Evolutionary conservation across 176 grass and related monocot genomes (phyloP).

Genomic region (Alloteropsis semialata): DNA sequence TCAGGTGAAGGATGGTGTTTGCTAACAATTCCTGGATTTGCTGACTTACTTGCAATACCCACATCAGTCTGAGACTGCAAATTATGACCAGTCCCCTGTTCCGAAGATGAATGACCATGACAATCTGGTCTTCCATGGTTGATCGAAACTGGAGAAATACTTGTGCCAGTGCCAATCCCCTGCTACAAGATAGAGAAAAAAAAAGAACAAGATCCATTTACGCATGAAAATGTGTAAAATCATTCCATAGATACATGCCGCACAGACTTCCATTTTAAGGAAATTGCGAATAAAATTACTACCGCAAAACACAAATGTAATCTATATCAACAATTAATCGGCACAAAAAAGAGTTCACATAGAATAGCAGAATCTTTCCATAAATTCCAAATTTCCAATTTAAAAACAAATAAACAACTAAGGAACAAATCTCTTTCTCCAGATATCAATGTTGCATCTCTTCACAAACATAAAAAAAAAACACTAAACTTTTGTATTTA

Average conservation of each 20-base stretch:
- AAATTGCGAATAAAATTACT: slow-evolving; percentile 5
- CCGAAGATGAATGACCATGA: slow-evolving; percentile 33
- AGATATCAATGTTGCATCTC: background rate
- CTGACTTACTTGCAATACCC: slow-evolving; percentile 31
- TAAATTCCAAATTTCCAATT: slow-evolving; percentile 11
- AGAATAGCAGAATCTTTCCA: slow-evolving; percentile 1
- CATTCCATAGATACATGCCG: background rate
- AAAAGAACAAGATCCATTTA: slow-evolving; percentile 21
- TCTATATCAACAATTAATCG: background rate
- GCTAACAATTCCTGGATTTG: slow-evolving; percentile 24
- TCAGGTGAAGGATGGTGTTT: slow-evolving; percentile 26
- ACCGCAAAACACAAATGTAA: background rate
- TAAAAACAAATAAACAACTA: background rate
- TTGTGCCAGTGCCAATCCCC: slow-evolving; percentile 30
- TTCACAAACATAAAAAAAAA: background rate
- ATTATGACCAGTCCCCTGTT: slow-evolving; percentile 32
- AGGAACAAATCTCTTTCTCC: background rate
- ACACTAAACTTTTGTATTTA: background rate
- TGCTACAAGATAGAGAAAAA: slow-evolving; percentile 36
- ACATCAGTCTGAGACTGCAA: slow-evolving; percentile 15
- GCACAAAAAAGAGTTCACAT: slow-evolving; percentile 19
- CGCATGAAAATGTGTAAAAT: slow-evolving; percentile 10
- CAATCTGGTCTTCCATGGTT: slow-evolving; percentile 43
- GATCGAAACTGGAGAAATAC: slow-evolving; percentile 28
- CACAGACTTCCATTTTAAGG: background rate